Percentiles rank a stretch among this genome's conserved stretches.
Conservation (phyloP, 2,329 filamentous ascomycete genomes). For the Epichloe hybrida region DNA sequence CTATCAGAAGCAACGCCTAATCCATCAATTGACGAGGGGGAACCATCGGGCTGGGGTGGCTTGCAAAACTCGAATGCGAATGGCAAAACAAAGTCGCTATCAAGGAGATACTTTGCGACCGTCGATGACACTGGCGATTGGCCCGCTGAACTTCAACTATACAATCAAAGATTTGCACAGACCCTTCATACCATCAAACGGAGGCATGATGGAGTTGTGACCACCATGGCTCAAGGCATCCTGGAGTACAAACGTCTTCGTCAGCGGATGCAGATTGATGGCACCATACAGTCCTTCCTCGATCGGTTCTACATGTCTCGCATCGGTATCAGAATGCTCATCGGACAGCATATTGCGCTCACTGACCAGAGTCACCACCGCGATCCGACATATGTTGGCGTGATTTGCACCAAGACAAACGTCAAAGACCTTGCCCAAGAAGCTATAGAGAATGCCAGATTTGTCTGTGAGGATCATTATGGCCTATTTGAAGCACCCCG, state of each 20-base stretch:
- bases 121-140: conserved; percentile 81
- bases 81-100: conserved; percentile 35
- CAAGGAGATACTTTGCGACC: conserved; percentile 67
- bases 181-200: conserved; percentile 89
- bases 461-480: conserved; percentile 97
- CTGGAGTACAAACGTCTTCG: conserved; percentile 94
- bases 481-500: conserved; percentile 94
- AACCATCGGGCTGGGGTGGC: conserved; percentile 51
- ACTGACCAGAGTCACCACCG: conserved; percentile 83
- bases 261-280: conserved; percentile 96
- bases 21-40: conserved; percentile 73
- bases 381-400: conserved; percentile 91
- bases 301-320: conserved; percentile 99
- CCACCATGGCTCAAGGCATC: conserved; percentile 94
- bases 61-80: conserved; percentile 30
- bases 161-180: conserved; percentile 83
- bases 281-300: conserved; percentile 92
- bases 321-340: conserved; percentile 97
- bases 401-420: conserved; percentile 98
- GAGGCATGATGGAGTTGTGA: conserved; percentile 92
- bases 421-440: conserved; percentile 89
- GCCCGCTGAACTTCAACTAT: conserved; percentile 87
- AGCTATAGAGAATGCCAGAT: conserved; percentile 94
- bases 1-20: conserved; percentile 78
- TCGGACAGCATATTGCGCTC: conserved; percentile 93